phyloP scores from a whole-genome alignment of 169 alveolate species.

The Cryptosporidium tyzzeri region DNA sequence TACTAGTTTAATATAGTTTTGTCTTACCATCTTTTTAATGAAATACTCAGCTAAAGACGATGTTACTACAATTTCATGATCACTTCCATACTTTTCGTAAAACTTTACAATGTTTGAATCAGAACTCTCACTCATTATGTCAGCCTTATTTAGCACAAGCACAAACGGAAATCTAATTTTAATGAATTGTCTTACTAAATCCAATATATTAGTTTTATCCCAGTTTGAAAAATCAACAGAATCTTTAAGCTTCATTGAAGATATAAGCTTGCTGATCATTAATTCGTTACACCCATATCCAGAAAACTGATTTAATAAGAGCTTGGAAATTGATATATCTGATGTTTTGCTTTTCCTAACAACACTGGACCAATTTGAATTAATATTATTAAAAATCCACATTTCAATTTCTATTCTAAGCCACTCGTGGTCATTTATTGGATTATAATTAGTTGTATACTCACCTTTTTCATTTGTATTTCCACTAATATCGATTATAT shows the following conservation, averaged over 20 bases:
- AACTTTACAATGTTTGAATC: constrained; percentile 53
- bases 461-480: constrained; percentile 86
- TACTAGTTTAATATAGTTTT: constrained; percentile 30
- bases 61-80: constrained; percentile 44
- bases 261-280: constrained; percentile 64
- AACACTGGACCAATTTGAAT: constrained; percentile 81
- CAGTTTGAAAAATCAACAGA: constrained; percentile 77
- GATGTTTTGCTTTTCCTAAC: constrained; percentile 79
- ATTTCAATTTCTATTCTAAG: constrained; percentile 82
- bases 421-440: constrained; percentile 85
- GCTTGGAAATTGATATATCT: constrained; percentile 70
- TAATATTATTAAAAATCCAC: constrained; percentile 84
- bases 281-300: constrained; percentile 81
- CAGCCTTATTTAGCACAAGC: constrained; percentile 83
- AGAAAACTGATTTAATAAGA: constrained; percentile 78
- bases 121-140: constrained; percentile 75
- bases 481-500: constrained; percentile 82
- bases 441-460: constrained; percentile 82
- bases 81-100: constrained; percentile 45
- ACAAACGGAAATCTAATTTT: constrained; percentile 82
- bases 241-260: constrained; percentile 76
- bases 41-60: constrained; percentile 73
- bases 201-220: constrained; percentile 74
- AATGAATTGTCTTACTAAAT: constrained; percentile 76
- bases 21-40: constrained; percentile 59